Evolutionary conservation across 306 rosid species (phyloP).

Genomic region (Leucaena leucocephala): DNA sequence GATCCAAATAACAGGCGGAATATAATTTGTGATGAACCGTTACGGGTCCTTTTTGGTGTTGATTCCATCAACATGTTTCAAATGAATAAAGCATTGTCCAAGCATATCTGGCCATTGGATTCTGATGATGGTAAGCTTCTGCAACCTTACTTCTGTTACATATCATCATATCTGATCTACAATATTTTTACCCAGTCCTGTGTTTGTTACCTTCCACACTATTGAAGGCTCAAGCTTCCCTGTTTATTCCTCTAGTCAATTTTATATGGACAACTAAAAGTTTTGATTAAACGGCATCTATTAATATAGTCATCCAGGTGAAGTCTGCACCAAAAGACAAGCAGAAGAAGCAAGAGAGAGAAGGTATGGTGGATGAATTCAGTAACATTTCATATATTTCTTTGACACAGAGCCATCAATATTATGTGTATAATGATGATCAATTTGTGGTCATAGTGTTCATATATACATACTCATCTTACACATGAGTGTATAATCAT

Average conservation of each 20-base stretch:
- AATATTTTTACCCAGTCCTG: slow-evolving; percentile 8
- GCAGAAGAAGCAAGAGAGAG: slow-evolving; percentile 56
- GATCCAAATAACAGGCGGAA: slow-evolving; percentile 57
- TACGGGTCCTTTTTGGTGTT: slow-evolving; percentile 64
- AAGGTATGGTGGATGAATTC: slow-evolving; percentile 50
- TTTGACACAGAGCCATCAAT: slow-evolving; percentile 2
- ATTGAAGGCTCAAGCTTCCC: slow-evolving; percentile 23
- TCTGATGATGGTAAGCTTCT: slow-evolving; percentile 63
- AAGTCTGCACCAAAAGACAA: slow-evolving; percentile 60
- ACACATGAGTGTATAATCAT: slow-evolving; percentile 1
- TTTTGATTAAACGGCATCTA: slow-evolving; percentile 39
- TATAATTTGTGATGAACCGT: slow-evolving; percentile 63
- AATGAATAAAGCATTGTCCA: slow-evolving; percentile 73
- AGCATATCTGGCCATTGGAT: slow-evolving; percentile 80
- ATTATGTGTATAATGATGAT: slow-evolving; percentile 15
- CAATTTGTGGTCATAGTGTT: slow-evolving; percentile 27
- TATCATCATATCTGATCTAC: slow-evolving; percentile 22
- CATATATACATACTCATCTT: slow-evolving; percentile 4
- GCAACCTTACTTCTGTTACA: slow-evolving; percentile 31
- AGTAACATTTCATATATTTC: not conserved
- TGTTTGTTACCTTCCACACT: slow-evolving; percentile 27
- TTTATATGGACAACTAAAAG: slow-evolving; percentile 20
- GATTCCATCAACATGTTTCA: slow-evolving; percentile 75
- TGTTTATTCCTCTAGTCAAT: slow-evolving; percentile 29
- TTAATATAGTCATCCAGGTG: slow-evolving; percentile 57